Conservation (phyloP, 2,329 filamentous ascomycete species). For the Penicillium sp. region DNA sequence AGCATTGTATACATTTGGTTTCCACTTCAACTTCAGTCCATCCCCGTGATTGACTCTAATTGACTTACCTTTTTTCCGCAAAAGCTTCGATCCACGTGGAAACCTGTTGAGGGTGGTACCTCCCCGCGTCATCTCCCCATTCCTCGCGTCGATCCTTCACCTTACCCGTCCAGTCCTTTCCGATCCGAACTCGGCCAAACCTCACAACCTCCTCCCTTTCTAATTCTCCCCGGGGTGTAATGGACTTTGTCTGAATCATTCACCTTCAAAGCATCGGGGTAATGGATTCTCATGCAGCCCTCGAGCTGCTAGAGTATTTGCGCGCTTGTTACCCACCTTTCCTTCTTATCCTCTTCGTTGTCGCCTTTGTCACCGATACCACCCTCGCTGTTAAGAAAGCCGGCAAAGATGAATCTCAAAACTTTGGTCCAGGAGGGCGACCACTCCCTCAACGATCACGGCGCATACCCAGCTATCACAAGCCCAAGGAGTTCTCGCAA, state of each 20-base stretch:
- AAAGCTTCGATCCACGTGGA: constrained; percentile 8
- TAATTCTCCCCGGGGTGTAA: constrained; percentile 25
- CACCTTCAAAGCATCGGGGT: constrained; percentile 13
- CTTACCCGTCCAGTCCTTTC: constrained; percentile 22
- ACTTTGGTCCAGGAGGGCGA: constrained; percentile 81
- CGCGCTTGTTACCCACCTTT: constrained; percentile 62
- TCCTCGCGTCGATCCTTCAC: constrained; percentile 20
- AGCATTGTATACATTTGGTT: background rate
- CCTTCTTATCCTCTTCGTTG: constrained; percentile 61
- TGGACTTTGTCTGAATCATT: constrained; percentile 31
- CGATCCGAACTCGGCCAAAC: constrained; percentile 19
- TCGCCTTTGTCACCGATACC: constrained; percentile 59
- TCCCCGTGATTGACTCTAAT: too few relatives aligned
- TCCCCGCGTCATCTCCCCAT: constrained; percentile 6
- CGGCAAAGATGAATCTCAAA: constrained; percentile 46
- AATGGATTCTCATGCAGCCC: constrained; percentile 41
- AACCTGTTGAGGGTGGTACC: constrained; percentile 1
- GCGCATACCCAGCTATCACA: constrained; percentile 49
- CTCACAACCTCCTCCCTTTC: constrained; percentile 3
- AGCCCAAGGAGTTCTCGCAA: constrained; percentile 59
- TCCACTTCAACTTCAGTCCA: background rate
- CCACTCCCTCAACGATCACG: constrained; percentile 67
- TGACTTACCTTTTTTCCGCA: too few relatives aligned
- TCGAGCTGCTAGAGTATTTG: constrained; percentile 45
- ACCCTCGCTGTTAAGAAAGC: constrained; percentile 53